Percentiles rank a stretch among this genome's conserved stretches.
These are phyloP conservation scores for Phylloporus scabripes DNA, from an alignment of 768 basidiomycete species.

Conservation along the genomic window DNA sequence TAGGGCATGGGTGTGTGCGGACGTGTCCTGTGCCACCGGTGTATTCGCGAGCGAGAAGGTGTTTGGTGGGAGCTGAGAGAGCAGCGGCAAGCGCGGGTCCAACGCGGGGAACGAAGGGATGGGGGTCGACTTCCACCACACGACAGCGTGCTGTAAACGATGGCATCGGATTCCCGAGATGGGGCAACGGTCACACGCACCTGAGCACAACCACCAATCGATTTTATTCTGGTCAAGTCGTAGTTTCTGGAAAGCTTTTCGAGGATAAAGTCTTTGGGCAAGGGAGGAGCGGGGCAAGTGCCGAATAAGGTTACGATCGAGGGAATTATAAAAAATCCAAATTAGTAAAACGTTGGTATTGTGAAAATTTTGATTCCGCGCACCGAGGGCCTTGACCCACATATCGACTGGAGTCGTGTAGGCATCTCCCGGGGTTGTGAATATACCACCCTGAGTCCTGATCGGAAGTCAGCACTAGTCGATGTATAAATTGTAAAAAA, in stretches of 20 bases:
- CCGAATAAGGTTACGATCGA: constrained; percentile 30
- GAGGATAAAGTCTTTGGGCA: constrained; percentile 56
- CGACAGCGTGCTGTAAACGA: constrained; percentile 53
- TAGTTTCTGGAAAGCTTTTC: constrained; percentile 67
- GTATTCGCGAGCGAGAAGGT: constrained; percentile 70
- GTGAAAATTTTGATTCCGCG: constrained; percentile 60
- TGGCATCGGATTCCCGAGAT: constrained; percentile 1
- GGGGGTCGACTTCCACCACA: constrained; percentile 84
- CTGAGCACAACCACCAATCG: constrained; percentile 76
- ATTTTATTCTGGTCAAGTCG: constrained; percentile 66
- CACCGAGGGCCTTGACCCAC: constrained; percentile 86
- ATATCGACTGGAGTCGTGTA: constrained; percentile 87
- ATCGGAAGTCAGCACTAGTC: constrained; percentile 14
- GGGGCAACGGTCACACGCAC: constrained; percentile 32
- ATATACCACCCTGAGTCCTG: constrained; percentile 83
- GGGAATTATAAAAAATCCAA: constrained; percentile 28
- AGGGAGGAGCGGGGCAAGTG: constrained; percentile 19
- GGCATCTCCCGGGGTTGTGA: constrained; percentile 80
- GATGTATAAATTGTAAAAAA: neutral
- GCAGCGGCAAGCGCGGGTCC: constrained; percentile 64
- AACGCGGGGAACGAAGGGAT: constrained; percentile 67
- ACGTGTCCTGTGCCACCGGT: constrained; percentile 73
- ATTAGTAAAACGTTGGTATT: constrained; percentile 33
- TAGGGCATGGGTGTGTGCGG: constrained; percentile 72
- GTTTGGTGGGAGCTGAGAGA: constrained; percentile 61